Conservation (phyloP, 192 early-diverging fungal genomes). For the Physocladia obscura region DNA sequence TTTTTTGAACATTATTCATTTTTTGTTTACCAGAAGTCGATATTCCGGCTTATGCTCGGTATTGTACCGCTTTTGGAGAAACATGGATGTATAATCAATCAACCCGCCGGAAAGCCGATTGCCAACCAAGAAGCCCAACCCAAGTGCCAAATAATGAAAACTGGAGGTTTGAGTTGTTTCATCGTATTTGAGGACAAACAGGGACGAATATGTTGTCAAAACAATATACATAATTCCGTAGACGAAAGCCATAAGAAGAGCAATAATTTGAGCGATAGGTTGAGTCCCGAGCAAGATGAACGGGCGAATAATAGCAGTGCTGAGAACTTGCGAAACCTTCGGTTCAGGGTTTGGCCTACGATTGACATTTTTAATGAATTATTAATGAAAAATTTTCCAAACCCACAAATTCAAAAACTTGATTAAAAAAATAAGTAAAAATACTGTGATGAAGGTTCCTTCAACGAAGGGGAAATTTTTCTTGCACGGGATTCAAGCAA, state of each 20-base stretch:
- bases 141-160: conserved; percentile 2
- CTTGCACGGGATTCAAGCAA: background rate
- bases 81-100: background rate
- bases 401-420: no score
- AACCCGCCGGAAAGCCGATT: background rate
- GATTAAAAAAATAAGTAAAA: no score
- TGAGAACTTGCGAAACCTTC: background rate
- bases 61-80: conserved; percentile 12
- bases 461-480: no score
- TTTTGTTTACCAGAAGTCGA: conserved; percentile 2
- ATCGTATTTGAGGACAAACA: conserved; percentile 2
- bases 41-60: conserved; percentile 17
- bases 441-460: no score
- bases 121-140: conserved; percentile 5
- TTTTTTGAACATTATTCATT: no score
- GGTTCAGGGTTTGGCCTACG: background rate
- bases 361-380: no score
- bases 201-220: background rate
- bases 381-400: no score
- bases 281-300: conserved; percentile 9
- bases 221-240: no score
- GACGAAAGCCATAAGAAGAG: conserved; percentile 13
- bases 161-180: background rate
- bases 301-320: background rate
- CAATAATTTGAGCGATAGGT: conserved; percentile 3